Percentiles rank a stretch among this genome's conserved stretches.
Conservation (phyloP, 2,329 filamentous ascomycete species). For the Penicillium expansum region DNA sequence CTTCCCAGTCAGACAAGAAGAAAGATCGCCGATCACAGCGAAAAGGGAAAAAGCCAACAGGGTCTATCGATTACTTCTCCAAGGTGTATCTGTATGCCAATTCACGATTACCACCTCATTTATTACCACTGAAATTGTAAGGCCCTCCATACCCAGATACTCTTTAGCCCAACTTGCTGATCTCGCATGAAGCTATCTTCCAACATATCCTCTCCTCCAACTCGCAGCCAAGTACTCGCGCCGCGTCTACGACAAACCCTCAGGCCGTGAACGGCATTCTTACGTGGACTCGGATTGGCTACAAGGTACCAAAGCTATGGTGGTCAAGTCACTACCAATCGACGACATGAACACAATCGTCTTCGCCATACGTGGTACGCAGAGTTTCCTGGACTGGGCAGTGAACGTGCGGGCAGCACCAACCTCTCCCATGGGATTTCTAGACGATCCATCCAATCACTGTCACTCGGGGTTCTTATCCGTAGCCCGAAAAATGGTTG, state of each 20-base stretch:
- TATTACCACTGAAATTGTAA: conserved; percentile 67
- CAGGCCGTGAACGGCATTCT: conserved; percentile 61
- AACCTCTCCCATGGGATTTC: conserved; percentile 63
- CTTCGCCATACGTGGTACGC: conserved; percentile 77
- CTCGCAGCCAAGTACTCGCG: conserved; percentile 76
- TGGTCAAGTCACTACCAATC: conserved; percentile 75
- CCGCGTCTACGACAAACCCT: conserved; percentile 67
- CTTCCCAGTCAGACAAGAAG: conserved; percentile 5
- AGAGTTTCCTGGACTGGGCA: conserved; percentile 80
- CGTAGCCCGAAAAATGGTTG: conserved; percentile 72
- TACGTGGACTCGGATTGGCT: conserved; percentile 70
- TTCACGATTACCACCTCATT: conserved; percentile 65
- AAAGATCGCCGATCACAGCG: conserved; percentile 3
- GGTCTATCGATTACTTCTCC: conserved; percentile 58
- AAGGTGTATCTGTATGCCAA: conserved; percentile 80
- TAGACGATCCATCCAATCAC: conserved; percentile 73
- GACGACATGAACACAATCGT: conserved; percentile 77
- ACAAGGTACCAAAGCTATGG: conserved; percentile 78
- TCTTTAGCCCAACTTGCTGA: not conserved
- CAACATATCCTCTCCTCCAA: conserved; percentile 73
- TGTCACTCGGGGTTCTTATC: conserved; percentile 79
- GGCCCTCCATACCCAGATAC: conserved; percentile 21
- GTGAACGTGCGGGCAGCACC: conserved; percentile 75
- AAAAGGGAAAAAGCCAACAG: conserved; percentile 4
- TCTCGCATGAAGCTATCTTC: conserved; percentile 56